Evolutionary conservation across 306 rosid genomes (phyloP).

Genomic region (Senna tora): DNA sequence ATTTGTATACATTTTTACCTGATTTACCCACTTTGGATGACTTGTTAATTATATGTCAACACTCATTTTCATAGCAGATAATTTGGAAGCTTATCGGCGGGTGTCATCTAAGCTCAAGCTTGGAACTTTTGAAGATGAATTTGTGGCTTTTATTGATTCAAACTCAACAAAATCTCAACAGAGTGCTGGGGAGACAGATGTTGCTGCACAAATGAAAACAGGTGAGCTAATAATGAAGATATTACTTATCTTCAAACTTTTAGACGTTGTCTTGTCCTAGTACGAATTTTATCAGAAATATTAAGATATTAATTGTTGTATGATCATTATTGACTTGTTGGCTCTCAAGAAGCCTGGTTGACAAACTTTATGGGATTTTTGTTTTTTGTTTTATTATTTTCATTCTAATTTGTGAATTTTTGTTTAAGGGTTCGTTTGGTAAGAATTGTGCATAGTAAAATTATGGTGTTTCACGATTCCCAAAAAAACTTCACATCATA

Average conservation of each 20-base stretch:
- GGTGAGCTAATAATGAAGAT: conserved; percentile 51
- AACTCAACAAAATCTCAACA: conserved; percentile 41
- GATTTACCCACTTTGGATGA: not conserved
- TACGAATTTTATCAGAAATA: too few relatives aligned
- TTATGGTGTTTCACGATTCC: too few relatives aligned
- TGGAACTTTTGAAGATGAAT: conserved; percentile 61
- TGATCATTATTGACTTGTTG: conserved; percentile 12
- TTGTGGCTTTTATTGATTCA: conserved; percentile 41
- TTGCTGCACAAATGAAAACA: conserved; percentile 62
- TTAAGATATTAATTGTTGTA: not conserved
- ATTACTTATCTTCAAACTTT: too few relatives aligned
- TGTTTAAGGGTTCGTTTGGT: too few relatives aligned
- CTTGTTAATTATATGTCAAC: conserved; percentile 3
- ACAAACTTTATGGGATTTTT: not conserved
- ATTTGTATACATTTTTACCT: not conserved
- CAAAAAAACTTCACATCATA: too few relatives aligned
- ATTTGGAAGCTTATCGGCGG: conserved; percentile 66
- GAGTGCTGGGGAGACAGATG: conserved; percentile 58
- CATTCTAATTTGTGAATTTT: too few relatives aligned
- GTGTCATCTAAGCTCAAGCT: conserved; percentile 91
- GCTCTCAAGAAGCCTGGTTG: conserved; percentile 14
- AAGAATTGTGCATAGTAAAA: too few relatives aligned
- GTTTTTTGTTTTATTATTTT: too few relatives aligned
- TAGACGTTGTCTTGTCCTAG: too few relatives aligned
- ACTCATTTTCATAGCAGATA: conserved; percentile 53